phyloP scores from a whole-genome alignment of 164 flowering plant genomes.

The Chimonanthus praecox region DNA sequence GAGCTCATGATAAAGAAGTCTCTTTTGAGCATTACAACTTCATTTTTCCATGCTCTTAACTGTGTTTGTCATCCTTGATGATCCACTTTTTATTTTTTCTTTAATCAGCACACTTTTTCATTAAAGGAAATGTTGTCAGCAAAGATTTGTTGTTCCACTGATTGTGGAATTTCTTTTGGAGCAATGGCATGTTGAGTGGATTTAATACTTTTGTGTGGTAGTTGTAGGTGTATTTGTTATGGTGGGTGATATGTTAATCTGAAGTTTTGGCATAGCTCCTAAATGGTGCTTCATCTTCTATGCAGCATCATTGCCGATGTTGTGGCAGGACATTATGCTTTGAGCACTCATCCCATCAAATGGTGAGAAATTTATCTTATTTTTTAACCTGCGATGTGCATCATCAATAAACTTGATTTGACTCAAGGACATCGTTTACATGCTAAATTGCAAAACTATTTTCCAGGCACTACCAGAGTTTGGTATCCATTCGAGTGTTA shows the following conservation, averaged over 20 bases:
- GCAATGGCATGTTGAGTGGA: not conserved
- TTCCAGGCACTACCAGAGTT: constrained; percentile 33
- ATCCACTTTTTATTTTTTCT: not conserved
- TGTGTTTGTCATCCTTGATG: not conserved
- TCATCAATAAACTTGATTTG: not conserved
- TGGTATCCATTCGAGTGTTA: constrained; percentile 27
- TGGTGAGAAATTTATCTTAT: constrained; percentile 13
- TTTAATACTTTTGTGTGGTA: not conserved
- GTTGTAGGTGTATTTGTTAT: not conserved
- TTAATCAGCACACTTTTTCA: not conserved
- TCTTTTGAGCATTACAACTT: too few species aligned
- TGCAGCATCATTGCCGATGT: constrained; percentile 38
- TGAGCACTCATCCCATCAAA: constrained; percentile 34
- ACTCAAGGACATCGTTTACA: not conserved
- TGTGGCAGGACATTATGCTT: constrained; percentile 36
- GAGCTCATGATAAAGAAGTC: not conserved
- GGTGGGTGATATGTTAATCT: not conserved
- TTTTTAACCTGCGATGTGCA: not conserved
- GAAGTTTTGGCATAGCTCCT: not conserved
- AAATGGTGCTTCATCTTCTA: not conserved
- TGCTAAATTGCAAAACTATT: not conserved
- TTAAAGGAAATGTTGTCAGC: not conserved
- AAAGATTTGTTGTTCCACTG: not conserved
- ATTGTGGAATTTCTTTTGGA: not conserved
- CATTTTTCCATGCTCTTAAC: too few species aligned